Percentiles rank a stretch among this genome's conserved stretches.
phyloP scores from a whole-genome alignment of 228 moss, liverwort and hornwort species.

The Sphagnum magellanicum region DNA sequence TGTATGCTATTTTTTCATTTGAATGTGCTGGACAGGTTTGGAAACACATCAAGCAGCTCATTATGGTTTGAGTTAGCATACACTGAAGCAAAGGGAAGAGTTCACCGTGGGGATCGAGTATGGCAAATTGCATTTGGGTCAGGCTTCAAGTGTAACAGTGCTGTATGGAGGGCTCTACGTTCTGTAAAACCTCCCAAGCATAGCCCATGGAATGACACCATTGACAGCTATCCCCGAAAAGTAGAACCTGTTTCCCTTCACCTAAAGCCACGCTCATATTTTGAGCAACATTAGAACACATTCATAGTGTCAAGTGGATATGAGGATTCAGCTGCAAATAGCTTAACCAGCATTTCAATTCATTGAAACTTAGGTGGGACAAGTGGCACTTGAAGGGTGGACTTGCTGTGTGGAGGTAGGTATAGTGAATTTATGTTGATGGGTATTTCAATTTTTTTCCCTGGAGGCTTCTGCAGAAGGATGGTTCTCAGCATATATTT shows the following conservation, averaged over 20 bases:
- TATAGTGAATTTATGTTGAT: too few species aligned
- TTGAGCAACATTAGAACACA: too few species aligned
- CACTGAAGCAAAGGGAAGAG: constrained; percentile 39
- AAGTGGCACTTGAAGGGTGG: too few species aligned
- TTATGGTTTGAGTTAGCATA: constrained; percentile 56
- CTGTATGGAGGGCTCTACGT: constrained; percentile 45
- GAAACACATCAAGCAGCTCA: constrained; percentile 59
- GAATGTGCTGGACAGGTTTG: constrained; percentile 20
- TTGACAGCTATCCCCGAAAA: constrained; percentile 24
- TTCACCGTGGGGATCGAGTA: constrained; percentile 36
- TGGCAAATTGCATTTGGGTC: constrained; percentile 68
- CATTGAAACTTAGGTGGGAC: too few species aligned
- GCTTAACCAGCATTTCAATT: too few species aligned
- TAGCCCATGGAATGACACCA: constrained; percentile 36
- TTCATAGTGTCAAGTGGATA: too few species aligned
- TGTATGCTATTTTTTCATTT: too few species aligned
- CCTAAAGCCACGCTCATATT: background rate
- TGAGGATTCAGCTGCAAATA: too few species aligned
- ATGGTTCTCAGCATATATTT: too few species aligned
- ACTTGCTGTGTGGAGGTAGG: too few species aligned
- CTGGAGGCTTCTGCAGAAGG: too few species aligned
- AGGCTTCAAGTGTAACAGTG: constrained; percentile 62
- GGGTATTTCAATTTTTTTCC: too few species aligned
- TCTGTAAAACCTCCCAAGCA: constrained; percentile 16
- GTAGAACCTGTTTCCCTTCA: constrained; percentile 2